phyloP scores from a whole-genome alignment of 1,284 basidiomycete species.

The Marasmius sp. region DNA sequence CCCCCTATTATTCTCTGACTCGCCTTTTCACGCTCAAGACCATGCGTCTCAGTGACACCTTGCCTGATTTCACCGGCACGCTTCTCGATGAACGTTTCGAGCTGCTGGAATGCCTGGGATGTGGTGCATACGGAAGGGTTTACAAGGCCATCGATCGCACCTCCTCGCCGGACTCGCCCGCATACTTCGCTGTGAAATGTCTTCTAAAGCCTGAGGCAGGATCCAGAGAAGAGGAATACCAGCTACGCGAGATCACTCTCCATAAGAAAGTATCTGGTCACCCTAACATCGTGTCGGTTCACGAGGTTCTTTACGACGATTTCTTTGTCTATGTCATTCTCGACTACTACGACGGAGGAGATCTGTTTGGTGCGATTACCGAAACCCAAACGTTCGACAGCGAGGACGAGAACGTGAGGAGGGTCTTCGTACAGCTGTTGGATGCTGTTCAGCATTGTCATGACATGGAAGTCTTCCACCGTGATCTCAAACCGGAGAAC shows the following conservation, averaged over 20 bases:
- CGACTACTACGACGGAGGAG: constrained; percentile 59
- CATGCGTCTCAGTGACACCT: constrained; percentile 4
- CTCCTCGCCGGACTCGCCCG: constrained; percentile 3
- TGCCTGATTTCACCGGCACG: constrained; percentile 7
- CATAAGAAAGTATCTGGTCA: constrained; percentile 60
- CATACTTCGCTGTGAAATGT: constrained; percentile 14
- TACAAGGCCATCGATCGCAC: constrained; percentile 13
- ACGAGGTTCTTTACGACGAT: constrained; percentile 51
- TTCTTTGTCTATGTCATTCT: constrained; percentile 36
- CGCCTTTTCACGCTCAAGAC: background rate
- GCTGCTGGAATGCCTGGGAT: constrained; percentile 12
- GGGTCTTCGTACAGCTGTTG: constrained; percentile 67
- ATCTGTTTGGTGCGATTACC: constrained; percentile 63
- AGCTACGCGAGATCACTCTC: constrained; percentile 26
- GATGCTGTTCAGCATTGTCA: constrained; percentile 60
- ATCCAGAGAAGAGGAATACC: constrained; percentile 9
- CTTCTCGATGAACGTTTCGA: constrained; percentile 7
- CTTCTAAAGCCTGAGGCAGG: constrained; percentile 7
- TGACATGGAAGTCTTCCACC: constrained; percentile 9
- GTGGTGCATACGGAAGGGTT: constrained; percentile 15
- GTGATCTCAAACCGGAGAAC: constrained; percentile 15
- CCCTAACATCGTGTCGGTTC: constrained; percentile 64
- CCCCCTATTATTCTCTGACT: too few relatives aligned
- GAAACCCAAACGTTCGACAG: constrained; percentile 40
- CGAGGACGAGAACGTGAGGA: constrained; percentile 56